Percentiles rank a stretch among this genome's conserved stretches.
phyloP scores from a whole-genome alignment of 2,329 filamentous ascomycete species.

The Dryadomyces sulphureus region DNA sequence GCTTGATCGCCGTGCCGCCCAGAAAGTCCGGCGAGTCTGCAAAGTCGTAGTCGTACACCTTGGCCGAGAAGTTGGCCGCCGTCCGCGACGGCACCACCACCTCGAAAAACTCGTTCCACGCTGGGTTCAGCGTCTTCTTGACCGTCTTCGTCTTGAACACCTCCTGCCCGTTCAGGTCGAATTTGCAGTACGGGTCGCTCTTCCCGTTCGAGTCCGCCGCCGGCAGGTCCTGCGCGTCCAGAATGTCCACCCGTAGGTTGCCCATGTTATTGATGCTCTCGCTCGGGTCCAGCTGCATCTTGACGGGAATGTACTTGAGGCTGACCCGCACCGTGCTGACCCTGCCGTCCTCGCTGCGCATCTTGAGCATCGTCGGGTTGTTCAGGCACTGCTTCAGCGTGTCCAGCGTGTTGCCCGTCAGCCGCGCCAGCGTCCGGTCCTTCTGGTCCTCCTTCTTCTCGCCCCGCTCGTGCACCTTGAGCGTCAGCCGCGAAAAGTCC shows the following conservation, averaged over 20 bases:
- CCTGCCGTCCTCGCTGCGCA: slow-evolving; percentile 65
- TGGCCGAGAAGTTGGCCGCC: slow-evolving; percentile 65
- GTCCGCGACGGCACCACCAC: slow-evolving; percentile 69
- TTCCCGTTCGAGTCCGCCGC: slow-evolving; percentile 91
- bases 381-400: slow-evolving; percentile 85
- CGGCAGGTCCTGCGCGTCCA: slow-evolving; percentile 78
- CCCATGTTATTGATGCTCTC: slow-evolving; percentile 99
- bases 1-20: slow-evolving; percentile 61
- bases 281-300: slow-evolving; percentile 84
- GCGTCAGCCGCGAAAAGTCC: slow-evolving; percentile 87
- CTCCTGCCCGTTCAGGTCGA: slow-evolving; percentile 75
- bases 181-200: slow-evolving; percentile 94
- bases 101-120: slow-evolving; percentile 96
- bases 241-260: slow-evolving; percentile 78
- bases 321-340: slow-evolving; percentile 75
- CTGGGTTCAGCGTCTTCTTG: slow-evolving; percentile 91
- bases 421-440: slow-evolving; percentile 58
- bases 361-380: slow-evolving; percentile 68
- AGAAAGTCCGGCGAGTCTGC: slow-evolving; percentile 86
- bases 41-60: slow-evolving; percentile 93
- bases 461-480: slow-evolving; percentile 69
- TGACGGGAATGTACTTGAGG: slow-evolving; percentile 85
- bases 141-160: slow-evolving; percentile 90
- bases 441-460: slow-evolving; percentile 58
- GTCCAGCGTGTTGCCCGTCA: slow-evolving; percentile 72